These are phyloP conservation scores for Trichoderma hamatum DNA, from an alignment of 2,329 filamentous ascomycete species.

Conservation along the genomic window DNA sequence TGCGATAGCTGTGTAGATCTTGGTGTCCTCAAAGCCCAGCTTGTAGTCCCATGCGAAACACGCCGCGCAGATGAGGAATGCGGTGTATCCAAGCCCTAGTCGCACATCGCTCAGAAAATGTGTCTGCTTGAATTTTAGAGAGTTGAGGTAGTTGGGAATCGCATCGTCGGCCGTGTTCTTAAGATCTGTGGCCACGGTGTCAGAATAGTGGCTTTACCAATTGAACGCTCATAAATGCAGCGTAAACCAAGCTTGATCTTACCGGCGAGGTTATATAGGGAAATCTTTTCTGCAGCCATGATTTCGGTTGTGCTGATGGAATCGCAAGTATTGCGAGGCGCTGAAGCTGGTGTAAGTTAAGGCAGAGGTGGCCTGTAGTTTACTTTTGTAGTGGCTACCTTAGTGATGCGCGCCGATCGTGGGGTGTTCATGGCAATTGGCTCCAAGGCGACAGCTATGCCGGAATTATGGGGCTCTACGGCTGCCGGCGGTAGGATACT, in stretches of 20 bases:
- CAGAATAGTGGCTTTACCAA: not conserved
- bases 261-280: conserved; percentile 70
- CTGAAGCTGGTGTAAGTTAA: not conserved
- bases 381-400: conserved; percentile 7
- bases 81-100: conserved; percentile 78
- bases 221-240: not conserved
- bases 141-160: conserved; percentile 89
- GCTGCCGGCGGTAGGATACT: conserved; percentile 26
- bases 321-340: not conserved
- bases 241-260: conserved; percentile 28
- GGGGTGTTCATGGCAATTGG: conserved; percentile 1
- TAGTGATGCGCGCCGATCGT: conserved; percentile 13
- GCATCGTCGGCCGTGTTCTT: conserved; percentile 97
- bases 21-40: conserved; percentile 84
- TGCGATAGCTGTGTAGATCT: conserved; percentile 76
- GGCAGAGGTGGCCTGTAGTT: conserved; percentile 31
- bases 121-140: conserved; percentile 80
- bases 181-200: conserved; percentile 64
- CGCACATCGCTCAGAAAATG: conserved; percentile 81
- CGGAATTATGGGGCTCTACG: not conserved
- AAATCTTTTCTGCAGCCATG: conserved; percentile 58
- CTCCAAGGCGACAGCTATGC: not conserved
- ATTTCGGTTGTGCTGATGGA: conserved; percentile 17
- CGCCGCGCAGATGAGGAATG: conserved; percentile 76
- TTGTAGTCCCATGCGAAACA: conserved; percentile 93